Base-by-base conservation (phyloP, 31 red algal species). In the Asparagopsis taxiformis region DNA sequence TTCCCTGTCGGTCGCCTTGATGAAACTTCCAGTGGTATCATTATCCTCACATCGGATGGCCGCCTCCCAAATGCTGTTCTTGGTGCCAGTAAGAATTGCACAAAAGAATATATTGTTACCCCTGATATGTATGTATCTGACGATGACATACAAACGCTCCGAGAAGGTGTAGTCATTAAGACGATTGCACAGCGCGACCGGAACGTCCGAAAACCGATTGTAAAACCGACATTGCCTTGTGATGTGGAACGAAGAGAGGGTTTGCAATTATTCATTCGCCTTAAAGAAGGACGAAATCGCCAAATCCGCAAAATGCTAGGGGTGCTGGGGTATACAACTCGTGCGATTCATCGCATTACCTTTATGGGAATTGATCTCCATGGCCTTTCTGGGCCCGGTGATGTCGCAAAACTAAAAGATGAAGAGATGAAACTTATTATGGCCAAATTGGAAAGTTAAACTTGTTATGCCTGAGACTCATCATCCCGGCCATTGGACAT, bases 261-360 rank as follows among this genome's bases (percentile, higher is more conserved):
- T 3, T 32, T 82, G 31, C 67, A 72, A 33, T 31, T 94, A 7
- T 29, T 77, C 1, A 31, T 93, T 19, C 37, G 34, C 1, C 33
- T 86, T 17, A 20, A 69, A 25, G 83, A 94, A 48, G 91, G 91
- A 15, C 59, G 91, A 24, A 94, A 94, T 74, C 56, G 91, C 1
- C 91, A 94, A 75, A 88, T 94, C 28, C 67, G 91, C 19, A 87
- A 88, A 44, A 94, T 94, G 91, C 56, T 94, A n/a, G 82, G 60
- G 2, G 66, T 64, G 6, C 24, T 94, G 3, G 80, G 90, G 9
- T 88, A 94, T 58, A 81, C 77, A 3, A 63, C 79, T 3, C 68
- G 60, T n/a, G 64, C 49, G n/a, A 77, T 94, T 59, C 91, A 94
- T 63, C 70, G 91, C 37, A 62, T 88, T 31, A 24, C 29, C 13